These are phyloP conservation scores for Aegle marmelos DNA, from an alignment of 345 rosid species.

Conservation along the genomic window DNA sequence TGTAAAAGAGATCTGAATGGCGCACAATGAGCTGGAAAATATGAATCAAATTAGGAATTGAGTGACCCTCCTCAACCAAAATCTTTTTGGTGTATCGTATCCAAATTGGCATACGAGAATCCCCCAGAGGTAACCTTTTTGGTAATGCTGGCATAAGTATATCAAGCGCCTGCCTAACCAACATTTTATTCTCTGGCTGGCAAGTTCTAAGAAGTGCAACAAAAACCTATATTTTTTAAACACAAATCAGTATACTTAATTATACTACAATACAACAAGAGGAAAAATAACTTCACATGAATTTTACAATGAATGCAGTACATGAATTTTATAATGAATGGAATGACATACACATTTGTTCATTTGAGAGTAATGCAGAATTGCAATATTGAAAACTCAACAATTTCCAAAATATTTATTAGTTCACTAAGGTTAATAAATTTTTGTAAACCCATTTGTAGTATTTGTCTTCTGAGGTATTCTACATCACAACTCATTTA, in stretches of 20 bases:
- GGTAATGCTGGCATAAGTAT: conserved; percentile 98
- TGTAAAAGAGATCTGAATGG: conserved; percentile 93
- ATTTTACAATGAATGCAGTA: neutral
- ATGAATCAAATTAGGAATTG: conserved; percentile 93
- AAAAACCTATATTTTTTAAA: conserved; percentile 71
- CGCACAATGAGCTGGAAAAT: conserved; percentile 98
- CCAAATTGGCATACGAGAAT: conserved; percentile 99
- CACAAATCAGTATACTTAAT: neutral
- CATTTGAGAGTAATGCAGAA: neutral
- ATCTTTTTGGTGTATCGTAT: conserved; percentile 96
- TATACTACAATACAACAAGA: neutral
- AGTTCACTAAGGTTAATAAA: neutral
- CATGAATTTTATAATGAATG: neutral
- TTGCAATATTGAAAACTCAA: neutral
- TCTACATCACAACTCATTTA: neutral
- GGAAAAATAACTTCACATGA: neutral
- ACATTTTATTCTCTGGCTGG: conserved; percentile 95
- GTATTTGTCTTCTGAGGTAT: neutral
- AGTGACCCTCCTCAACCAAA: conserved; percentile 98
- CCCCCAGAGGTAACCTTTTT: conserved; percentile 88
- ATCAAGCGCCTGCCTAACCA: conserved; percentile 99
- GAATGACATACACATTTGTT: neutral
- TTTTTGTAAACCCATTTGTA: neutral
- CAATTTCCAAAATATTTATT: neutral
- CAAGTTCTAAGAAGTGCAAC: conserved; percentile 98